These are phyloP conservation scores for Allantophomopsis cytisporea DNA, from an alignment of 2,329 filamentous ascomycete species.

Conservation along the genomic window DNA sequence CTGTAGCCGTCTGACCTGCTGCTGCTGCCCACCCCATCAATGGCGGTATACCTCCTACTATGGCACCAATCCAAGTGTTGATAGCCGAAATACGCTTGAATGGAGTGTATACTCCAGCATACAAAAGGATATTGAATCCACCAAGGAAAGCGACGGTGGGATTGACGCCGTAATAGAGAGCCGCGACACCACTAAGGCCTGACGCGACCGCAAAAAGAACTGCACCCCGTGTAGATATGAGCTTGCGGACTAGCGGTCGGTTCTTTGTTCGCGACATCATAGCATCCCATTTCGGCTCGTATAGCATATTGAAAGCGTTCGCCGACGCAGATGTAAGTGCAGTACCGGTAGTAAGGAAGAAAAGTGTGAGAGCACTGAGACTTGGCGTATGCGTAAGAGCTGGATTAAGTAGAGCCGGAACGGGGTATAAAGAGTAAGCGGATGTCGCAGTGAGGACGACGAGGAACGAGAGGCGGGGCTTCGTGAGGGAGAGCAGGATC, in stretches of 20 bases:
- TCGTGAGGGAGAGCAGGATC: constrained; percentile 82
- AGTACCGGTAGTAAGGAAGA: constrained; percentile 85
- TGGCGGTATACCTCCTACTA: constrained; percentile 88
- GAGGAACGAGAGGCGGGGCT: constrained; percentile 83
- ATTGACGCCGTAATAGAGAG: constrained; percentile 83
- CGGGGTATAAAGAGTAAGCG: constrained; percentile 84
- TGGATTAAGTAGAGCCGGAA: constrained; percentile 70
- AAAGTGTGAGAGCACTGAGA: constrained; percentile 76
- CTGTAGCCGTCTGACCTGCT: constrained; percentile 72
- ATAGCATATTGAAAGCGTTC: constrained; percentile 94
- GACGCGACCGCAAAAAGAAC: constrained; percentile 66
- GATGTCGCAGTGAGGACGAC: constrained; percentile 85
- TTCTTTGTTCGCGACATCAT: constrained; percentile 91
- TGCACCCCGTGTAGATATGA: constrained; percentile 61
- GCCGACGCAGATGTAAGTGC: constrained; percentile 81
- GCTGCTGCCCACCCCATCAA: constrained; percentile 98
- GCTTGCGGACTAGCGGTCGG: constrained; percentile 69
- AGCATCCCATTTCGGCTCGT: constrained; percentile 81
- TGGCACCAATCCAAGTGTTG: constrained; percentile 90
- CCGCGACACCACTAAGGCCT: constrained; percentile 53
- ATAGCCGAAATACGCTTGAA: constrained; percentile 74
- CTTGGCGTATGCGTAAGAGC: constrained; percentile 55
- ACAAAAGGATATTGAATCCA: constrained; percentile 72
- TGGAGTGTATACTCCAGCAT: constrained; percentile 86
- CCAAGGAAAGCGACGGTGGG: constrained; percentile 83